phyloP scores from a whole-genome alignment of 1,139 yeast species.

The Geotrichum phurueaensis region DNA sequence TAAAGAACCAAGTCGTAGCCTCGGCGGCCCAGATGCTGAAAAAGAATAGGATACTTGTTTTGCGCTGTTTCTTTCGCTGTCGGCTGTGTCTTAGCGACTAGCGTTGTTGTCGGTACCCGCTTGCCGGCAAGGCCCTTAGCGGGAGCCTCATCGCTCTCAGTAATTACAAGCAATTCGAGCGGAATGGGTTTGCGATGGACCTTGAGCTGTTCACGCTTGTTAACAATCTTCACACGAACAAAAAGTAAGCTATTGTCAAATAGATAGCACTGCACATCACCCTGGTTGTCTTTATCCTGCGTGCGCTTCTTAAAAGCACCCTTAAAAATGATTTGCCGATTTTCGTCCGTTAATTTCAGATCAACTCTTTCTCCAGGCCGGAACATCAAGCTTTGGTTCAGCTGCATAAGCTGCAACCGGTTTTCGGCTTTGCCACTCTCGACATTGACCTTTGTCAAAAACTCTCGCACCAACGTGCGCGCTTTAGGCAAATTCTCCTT shows the following conservation, averaged over 20 bases:
- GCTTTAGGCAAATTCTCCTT: constrained; percentile 66
- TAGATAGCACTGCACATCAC: constrained; percentile 69
- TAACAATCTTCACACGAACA: constrained; percentile 79
- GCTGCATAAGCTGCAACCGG: constrained; percentile 79
- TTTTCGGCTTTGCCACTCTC: constrained; percentile 95
- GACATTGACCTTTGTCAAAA: constrained; percentile 72
- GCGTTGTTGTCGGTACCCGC: constrained; percentile 41
- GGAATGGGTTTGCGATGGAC: constrained; percentile 90
- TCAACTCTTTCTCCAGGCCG: constrained; percentile 85
- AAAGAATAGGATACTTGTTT: constrained; percentile 46
- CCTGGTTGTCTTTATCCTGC: constrained; percentile 68
- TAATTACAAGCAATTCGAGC: constrained; percentile 68
- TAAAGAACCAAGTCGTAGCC: constrained; percentile 65
- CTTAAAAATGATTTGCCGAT: constrained; percentile 71
- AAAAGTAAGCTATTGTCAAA: constrained; percentile 85
- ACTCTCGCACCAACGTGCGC: constrained; percentile 65
- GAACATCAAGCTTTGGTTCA: constrained; percentile 69
- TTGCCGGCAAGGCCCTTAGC: constrained; percentile 41
- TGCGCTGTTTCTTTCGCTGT: constrained; percentile 26
- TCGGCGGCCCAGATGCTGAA: constrained; percentile 52
- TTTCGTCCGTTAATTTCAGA: constrained; percentile 74
- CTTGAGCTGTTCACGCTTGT: constrained; percentile 84
- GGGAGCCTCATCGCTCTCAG: constrained; percentile 75
- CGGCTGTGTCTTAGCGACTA: constrained; percentile 34
- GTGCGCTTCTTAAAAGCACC: constrained; percentile 70